Evolutionary conservation across 306 rosid genomes (phyloP).

Genomic region (Sesbania bispinosa): DNA sequence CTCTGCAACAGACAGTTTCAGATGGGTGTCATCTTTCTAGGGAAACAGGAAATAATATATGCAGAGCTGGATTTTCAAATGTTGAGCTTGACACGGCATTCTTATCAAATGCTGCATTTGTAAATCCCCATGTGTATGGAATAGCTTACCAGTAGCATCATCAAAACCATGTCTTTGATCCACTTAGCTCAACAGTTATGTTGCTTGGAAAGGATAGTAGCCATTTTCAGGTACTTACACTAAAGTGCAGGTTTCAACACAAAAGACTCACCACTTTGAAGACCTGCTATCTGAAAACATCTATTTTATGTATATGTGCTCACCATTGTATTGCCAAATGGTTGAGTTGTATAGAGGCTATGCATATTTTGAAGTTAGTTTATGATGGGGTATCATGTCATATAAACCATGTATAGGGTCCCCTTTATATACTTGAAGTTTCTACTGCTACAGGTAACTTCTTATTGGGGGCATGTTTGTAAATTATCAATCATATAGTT

Average conservation of each 20-base stretch:
- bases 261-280: neutral
- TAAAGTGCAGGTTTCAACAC: neutral
- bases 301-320: neutral
- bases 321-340: neutral
- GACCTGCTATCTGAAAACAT: neutral
- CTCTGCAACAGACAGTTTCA: conserved; percentile 60
- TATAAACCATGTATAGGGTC: neutral
- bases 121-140: conserved; percentile 75
- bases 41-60: conserved; percentile 55
- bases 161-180: conserved; percentile 16
- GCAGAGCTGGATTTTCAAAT: conserved; percentile 60
- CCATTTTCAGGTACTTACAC: conserved; percentile 16
- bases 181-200: neutral
- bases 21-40: conserved; percentile 84
- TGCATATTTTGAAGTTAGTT: conserved; percentile 3
- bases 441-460: neutral
- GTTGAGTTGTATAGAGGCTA: neutral
- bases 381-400: neutral
- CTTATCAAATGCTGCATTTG: conserved; percentile 44
- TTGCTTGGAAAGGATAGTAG: conserved; percentile 7
- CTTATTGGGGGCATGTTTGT: neutral
- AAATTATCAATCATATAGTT: neutral
- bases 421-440: neutral
- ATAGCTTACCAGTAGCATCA: conserved; percentile 49
- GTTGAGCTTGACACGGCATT: conserved; percentile 48